These are phyloP conservation scores for Pythium plurisporium DNA, from an alignment of 352 stramenopile species.

Conservation along the genomic window DNA sequence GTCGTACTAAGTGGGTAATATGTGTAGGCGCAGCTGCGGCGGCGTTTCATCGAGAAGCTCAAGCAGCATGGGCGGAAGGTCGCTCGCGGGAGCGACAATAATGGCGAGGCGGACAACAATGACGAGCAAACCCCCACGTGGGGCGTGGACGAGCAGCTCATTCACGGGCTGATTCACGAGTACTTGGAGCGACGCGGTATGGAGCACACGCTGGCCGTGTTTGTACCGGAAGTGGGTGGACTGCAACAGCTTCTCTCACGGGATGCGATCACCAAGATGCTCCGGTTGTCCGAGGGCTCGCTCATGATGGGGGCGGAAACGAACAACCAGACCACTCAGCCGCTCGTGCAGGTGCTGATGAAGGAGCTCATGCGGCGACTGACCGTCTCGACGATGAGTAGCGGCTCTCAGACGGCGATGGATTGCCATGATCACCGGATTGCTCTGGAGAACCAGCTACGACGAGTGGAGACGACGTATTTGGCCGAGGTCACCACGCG, in stretches of 20 bases:
- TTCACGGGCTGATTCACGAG: slow-evolving; percentile 53
- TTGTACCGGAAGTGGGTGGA: slow-evolving; percentile 62
- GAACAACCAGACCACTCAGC: slow-evolving; percentile 20
- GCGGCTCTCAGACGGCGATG: slow-evolving; percentile 48
- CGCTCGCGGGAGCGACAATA: background rate
- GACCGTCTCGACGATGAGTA: slow-evolving; percentile 31
- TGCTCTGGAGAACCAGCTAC: slow-evolving; percentile 48
- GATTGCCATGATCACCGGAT: slow-evolving; percentile 67
- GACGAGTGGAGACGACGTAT: slow-evolving; percentile 59
- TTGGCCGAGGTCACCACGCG: slow-evolving; percentile 36
- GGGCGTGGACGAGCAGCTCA: slow-evolving; percentile 43
- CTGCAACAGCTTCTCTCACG: slow-evolving; percentile 35
- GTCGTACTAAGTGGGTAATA: too few species aligned
- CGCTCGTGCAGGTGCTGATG: slow-evolving; percentile 30
- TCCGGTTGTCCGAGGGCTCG: slow-evolving; percentile 11
- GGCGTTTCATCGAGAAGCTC: slow-evolving; percentile 68
- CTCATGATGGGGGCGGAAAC: slow-evolving; percentile 14
- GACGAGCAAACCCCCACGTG: slow-evolving; percentile 7
- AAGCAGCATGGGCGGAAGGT: slow-evolving; percentile 30
- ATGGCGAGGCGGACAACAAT: slow-evolving; percentile 1
- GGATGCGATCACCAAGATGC: slow-evolving; percentile 38
- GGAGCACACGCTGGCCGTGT: slow-evolving; percentile 62
- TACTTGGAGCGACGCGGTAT: slow-evolving; percentile 44
- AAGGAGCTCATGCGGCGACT: slow-evolving; percentile 32
- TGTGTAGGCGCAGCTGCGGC: slow-evolving; percentile 55